phyloP scores from a whole-genome alignment of 352 stramenopile genomes.

The Globisporangium radiosum region DNA sequence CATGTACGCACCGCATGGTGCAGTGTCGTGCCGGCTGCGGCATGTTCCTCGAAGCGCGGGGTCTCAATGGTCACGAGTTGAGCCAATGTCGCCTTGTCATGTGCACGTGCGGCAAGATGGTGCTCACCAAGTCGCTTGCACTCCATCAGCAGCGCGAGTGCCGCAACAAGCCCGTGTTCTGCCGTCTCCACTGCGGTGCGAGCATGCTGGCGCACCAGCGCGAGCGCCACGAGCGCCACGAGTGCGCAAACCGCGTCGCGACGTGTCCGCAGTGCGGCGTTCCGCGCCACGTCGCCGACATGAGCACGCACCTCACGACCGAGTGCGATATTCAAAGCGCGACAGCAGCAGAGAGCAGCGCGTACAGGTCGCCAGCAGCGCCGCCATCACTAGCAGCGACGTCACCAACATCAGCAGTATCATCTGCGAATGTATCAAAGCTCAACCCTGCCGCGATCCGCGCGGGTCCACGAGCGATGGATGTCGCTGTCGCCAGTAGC shows the following conservation, averaged over 20 bases:
- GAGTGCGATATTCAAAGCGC: constrained; percentile 35
- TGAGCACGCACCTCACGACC: constrained; percentile 27
- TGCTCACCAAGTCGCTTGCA: constrained; percentile 44
- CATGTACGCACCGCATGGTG: constrained; percentile 37
- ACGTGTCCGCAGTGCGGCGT: constrained; percentile 36
- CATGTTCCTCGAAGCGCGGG: constrained; percentile 37
- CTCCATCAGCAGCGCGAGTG: constrained; percentile 52
- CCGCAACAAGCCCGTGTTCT: constrained; percentile 30
- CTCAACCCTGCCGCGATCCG: constrained; percentile 22
- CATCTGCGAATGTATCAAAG: constrained; percentile 2
- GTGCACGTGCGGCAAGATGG: constrained; percentile 62
- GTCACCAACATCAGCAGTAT: too few relatives aligned
- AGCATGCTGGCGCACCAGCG: constrained; percentile 25
- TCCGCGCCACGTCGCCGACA: constrained; percentile 30
- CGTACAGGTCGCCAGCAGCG: constrained; percentile 19
- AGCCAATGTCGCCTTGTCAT: constrained; percentile 61
- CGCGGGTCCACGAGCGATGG: background rate
- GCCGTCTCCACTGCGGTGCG: constrained; percentile 28
- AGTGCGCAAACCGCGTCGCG: constrained; percentile 30
- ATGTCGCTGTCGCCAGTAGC: background rate
- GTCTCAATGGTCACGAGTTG: constrained; percentile 54
- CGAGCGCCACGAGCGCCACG: constrained; percentile 50
- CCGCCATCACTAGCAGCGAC: background rate
- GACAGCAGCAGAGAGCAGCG: constrained; percentile 16
- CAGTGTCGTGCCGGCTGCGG: constrained; percentile 47